Conservation (phyloP, 2,329 filamentous ascomycete genomes). For the Periglandula ipomoeae region DNA sequence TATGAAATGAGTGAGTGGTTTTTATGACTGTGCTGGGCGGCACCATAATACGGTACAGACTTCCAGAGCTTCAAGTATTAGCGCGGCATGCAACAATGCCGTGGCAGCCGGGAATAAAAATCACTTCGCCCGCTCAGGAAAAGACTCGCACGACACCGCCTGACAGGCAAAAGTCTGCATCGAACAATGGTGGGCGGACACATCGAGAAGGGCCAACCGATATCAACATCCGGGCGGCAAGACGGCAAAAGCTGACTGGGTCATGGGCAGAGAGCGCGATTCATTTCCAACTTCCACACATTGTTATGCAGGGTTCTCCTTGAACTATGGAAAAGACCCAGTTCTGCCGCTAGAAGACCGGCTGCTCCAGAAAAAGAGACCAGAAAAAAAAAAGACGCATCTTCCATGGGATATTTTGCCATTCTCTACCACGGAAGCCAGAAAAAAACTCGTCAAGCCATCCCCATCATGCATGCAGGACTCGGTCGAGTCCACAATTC, state of each 20-base stretch:
- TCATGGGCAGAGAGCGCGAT: not conserved
- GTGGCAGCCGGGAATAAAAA: not conserved
- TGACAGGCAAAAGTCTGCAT: not conserved
- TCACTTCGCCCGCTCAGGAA: not conserved
- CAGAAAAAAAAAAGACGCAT: conserved; percentile 8
- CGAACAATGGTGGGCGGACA: not conserved
- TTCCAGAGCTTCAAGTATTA: no score
- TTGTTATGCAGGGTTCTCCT: conserved; percentile 6
- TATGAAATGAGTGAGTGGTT: no score
- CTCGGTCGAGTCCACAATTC: conserved; percentile 3
- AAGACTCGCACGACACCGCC: not conserved
- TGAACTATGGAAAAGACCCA: not conserved
- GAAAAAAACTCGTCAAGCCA: no score
- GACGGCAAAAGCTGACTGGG: conserved; percentile 1
- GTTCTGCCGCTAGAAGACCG: conserved; percentile 1
- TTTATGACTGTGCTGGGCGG: no score
- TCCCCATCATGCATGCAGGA: conserved; percentile 4
- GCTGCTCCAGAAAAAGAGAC: not conserved
- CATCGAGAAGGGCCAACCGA: not conserved
- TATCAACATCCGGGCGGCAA: not conserved
- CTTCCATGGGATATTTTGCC: conserved; percentile 1
- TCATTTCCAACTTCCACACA: not conserved
- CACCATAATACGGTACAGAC: no score
- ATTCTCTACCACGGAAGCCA: conserved; percentile 8
- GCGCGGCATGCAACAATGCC: not conserved